Conservation (phyloP, 495 filamentous ascomycete species). For the Lophiotrema nucula region DNA sequence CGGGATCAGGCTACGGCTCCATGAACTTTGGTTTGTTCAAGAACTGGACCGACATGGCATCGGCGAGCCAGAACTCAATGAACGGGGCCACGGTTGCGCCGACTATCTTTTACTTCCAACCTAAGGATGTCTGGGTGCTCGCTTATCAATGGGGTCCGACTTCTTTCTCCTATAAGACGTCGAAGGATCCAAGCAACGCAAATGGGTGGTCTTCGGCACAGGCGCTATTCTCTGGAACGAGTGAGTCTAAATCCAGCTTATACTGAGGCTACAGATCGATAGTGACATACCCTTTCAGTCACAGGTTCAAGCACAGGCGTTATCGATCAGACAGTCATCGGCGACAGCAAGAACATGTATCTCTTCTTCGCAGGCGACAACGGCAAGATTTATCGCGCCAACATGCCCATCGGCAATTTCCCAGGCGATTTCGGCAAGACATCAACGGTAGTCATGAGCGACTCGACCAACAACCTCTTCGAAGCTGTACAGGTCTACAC, state of each 20-base stretch:
- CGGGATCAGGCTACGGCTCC: slow-evolving; percentile 31
- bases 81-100: slow-evolving; percentile 43
- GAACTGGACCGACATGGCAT: slow-evolving; percentile 45
- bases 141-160: slow-evolving; percentile 35
- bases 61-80: slow-evolving; percentile 39
- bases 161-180: slow-evolving; percentile 45
- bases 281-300: too few species aligned
- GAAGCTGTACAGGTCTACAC: slow-evolving; percentile 36
- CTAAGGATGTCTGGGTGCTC: slow-evolving; percentile 35
- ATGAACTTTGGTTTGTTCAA: slow-evolving; percentile 34
- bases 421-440: slow-evolving; percentile 45
- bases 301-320: slow-evolving; percentile 25
- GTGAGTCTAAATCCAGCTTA: too few species aligned
- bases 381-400: slow-evolving; percentile 34
- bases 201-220: slow-evolving; percentile 32
- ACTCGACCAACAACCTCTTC: slow-evolving; percentile 33
- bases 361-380: slow-evolving; percentile 36
- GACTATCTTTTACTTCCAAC: slow-evolving; percentile 35
- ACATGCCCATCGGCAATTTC: slow-evolving; percentile 33
- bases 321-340: slow-evolving; percentile 37
- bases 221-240: slow-evolving; percentile 26
- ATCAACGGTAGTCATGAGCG: slow-evolving; percentile 25
- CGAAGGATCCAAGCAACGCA: slow-evolving; percentile 31
- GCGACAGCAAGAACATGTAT: slow-evolving; percentile 32
- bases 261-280: too few species aligned